Evolutionary conservation across 2,329 filamentous ascomycete species (phyloP).

Genomic region (Dactylonectria macrodidyma): DNA sequence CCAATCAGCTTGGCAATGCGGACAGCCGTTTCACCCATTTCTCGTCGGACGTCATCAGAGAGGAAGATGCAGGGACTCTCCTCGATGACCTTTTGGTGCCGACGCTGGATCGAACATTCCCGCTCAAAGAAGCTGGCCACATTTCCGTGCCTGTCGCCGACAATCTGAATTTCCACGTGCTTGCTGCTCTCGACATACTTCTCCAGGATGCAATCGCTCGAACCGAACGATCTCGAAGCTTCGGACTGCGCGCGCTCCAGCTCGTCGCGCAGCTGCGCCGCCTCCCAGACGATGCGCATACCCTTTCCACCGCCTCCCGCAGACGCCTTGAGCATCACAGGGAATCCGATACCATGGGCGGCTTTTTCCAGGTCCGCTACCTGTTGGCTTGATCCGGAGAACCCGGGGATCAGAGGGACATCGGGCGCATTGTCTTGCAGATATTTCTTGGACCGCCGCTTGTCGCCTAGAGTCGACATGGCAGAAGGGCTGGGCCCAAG

Average conservation of each 20-base stretch:
- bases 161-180: slow-evolving; percentile 63
- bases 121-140: slow-evolving; percentile 57
- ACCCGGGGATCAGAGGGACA: slow-evolving; percentile 37
- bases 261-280: slow-evolving; percentile 37
- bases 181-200: slow-evolving; percentile 55
- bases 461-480: slow-evolving; percentile 49
- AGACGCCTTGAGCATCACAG: slow-evolving; percentile 60
- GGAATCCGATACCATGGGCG: slow-evolving; percentile 47
- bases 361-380: slow-evolving; percentile 24
- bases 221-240: slow-evolving; percentile 55
- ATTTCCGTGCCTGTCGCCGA: slow-evolving; percentile 58
- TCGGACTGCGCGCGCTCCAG: slow-evolving; percentile 51
- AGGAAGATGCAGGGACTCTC: slow-evolving; percentile 46
- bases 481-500: slow-evolving; percentile 67
- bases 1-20: slow-evolving; percentile 49
- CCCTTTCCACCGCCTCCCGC: slow-evolving; percentile 61
- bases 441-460: slow-evolving; percentile 39
- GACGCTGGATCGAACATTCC: slow-evolving; percentile 62
- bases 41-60: slow-evolving; percentile 42
- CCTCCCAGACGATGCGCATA: slow-evolving; percentile 47
- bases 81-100: slow-evolving; percentile 64
- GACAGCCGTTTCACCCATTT: slow-evolving; percentile 51
- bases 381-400: slow-evolving; percentile 27
- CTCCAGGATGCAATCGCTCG: slow-evolving; percentile 55
- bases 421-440: slow-evolving; percentile 34